phyloP scores from a whole-genome alignment of 345 rosid species.

The Eucalyptus fibrosa region DNA sequence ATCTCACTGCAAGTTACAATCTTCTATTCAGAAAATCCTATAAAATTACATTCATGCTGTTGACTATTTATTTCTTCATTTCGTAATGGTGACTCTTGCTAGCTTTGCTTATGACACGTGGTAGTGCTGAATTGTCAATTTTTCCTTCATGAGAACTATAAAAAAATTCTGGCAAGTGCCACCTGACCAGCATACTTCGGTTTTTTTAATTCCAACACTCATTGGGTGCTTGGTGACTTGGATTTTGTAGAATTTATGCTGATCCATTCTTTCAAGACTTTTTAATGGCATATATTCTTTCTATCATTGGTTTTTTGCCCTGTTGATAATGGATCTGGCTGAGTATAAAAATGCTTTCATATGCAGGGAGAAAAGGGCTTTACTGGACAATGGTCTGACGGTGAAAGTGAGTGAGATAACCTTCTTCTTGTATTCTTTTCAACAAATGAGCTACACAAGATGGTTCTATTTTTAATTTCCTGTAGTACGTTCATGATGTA shows the following conservation, averaged over 20 bases:
- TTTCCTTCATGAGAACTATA: not conserved
- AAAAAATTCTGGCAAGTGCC: not conserved
- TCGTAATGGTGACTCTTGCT: not conserved
- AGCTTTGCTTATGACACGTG: not conserved
- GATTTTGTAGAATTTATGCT: not conserved
- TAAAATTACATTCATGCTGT: not conserved
- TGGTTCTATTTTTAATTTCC: not conserved
- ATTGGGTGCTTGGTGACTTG: not conserved
- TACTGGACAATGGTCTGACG: constrained; percentile 70
- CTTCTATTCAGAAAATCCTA: not conserved
- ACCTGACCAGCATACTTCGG: not conserved
- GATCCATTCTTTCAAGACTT: not conserved
- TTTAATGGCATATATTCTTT: not conserved
- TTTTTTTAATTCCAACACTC: not conserved
- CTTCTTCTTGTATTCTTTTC: not conserved
- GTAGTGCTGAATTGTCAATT: not conserved
- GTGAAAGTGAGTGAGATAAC: constrained; percentile 39
- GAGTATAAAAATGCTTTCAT: not conserved
- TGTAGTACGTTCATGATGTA: not conserved
- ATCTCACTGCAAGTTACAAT: not conserved
- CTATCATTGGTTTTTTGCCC: not conserved
- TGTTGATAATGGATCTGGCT: not conserved
- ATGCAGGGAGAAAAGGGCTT: constrained; percentile 75
- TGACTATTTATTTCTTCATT: not conserved
- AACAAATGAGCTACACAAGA: not conserved